Percentiles rank a stretch among this genome's conserved stretches.
phyloP scores from a whole-genome alignment of 768 basidiomycete species.

The Daedaleopsis sinensis region DNA sequence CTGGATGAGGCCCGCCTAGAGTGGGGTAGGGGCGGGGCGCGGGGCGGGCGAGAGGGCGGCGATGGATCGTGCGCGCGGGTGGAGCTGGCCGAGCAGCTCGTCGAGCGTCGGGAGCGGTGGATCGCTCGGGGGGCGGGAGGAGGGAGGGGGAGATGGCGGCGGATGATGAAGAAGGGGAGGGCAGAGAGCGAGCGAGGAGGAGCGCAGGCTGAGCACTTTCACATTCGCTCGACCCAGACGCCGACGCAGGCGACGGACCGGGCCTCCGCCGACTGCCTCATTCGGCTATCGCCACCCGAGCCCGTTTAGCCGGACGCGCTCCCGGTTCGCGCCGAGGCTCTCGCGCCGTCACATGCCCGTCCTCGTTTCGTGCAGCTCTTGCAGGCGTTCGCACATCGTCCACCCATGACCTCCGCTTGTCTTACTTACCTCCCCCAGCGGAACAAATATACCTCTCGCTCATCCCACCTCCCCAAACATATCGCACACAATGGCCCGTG shows the following conservation, averaged over 20 bases:
- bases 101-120: neutral
- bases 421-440: neutral
- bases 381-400: neutral
- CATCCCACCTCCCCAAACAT: neutral
- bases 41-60: neutral
- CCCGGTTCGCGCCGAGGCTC: constrained; percentile 4
- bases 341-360: constrained; percentile 8
- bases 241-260: neutral
- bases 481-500: neutral
- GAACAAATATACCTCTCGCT: neutral
- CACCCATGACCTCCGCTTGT: constrained; percentile 10
- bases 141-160: neutral
- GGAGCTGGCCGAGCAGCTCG: neutral
- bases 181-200: constrained; percentile 1
- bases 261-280: constrained; percentile 2
- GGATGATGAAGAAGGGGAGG: constrained; percentile 3
- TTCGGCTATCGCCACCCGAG: constrained; percentile 13
- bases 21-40: neutral
- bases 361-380: neutral
- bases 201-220: neutral
- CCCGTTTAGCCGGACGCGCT: constrained; percentile 11
- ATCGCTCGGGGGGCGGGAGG: neutral
- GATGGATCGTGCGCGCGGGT: neutral
- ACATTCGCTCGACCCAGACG: neutral
- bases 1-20: neutral